Evolutionary conservation across 2,329 filamentous ascomycete species (phyloP), one percentile per base, ranked within the genome.

Genomic region (Aspergillus uvarum): DNA sequence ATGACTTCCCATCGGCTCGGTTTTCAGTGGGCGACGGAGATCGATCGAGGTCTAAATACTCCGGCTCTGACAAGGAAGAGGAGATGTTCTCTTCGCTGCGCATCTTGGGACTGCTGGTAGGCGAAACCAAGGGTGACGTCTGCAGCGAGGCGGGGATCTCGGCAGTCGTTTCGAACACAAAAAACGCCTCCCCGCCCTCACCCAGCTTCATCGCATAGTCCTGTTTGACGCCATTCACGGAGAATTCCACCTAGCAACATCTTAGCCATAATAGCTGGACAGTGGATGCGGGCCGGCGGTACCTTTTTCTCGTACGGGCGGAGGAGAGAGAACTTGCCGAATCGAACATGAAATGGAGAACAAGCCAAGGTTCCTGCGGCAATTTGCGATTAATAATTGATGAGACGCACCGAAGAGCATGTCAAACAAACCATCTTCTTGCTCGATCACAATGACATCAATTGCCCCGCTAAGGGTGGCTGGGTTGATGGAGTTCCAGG

Each of bases 401-500:
- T 35, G 10, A n/a, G 31, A 10, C 7, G 11, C 16, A 8, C 21
- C 32, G 22, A 6, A 55, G 5, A n/a, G 35, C 42, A 21, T 62
- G 32, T 16, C 32, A 16, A 35, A 35, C 74, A 81, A 83, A 80
- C 91, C 95, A 83, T 99, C 95, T 74, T 94, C 91, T 68, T 96
- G 92, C 78, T 99, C 92, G 60, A 99, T 92, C 58, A 99, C 94
- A 68, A 99, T 96, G 68, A 98, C 94, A 83, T 99, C 95, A 80
- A 99, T 98, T 72, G 95, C 95, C 72, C 95, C 95, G 80, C 92
- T 96, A 59, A 99, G 86, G 12, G 95, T 99, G 49, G 95, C 92
- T 54, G 95, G 95, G 77, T 99, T 99, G 83, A 99, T 96, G 26
- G 93, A 97, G 79, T 99, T 99, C 95, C 95, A 99, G 77, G 95